A percentile compares a stretch with the other conserved stretches of the same genome.
These are phyloP conservation scores for Cercospora nicotianae DNA, from an alignment of 2,329 filamentous ascomycete genomes.

Conservation along the genomic window DNA sequence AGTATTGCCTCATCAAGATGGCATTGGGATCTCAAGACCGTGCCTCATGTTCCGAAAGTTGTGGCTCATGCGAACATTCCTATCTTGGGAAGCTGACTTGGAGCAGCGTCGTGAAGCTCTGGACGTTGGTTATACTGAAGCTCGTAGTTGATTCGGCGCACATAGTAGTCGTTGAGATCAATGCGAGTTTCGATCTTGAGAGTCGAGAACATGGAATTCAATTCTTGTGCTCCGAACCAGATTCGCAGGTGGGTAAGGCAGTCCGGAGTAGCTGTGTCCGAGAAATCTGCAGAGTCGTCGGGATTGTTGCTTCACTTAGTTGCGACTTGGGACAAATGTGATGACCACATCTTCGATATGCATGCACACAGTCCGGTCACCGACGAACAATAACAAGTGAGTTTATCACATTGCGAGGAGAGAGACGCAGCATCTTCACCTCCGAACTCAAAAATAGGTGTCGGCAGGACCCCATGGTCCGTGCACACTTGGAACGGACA, in stretches of 20 bases:
- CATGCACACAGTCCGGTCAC: neutral
- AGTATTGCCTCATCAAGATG: neutral
- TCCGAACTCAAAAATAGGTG: conserved; percentile 2
- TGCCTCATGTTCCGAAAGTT: neutral
- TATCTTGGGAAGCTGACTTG: neutral
- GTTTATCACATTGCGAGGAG: neutral
- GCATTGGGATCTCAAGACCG: neutral
- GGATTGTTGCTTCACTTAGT: neutral
- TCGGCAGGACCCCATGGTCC: neutral
- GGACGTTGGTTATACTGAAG: neutral
- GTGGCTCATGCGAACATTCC: neutral
- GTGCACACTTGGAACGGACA: conserved; percentile 2
- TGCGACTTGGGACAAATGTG: neutral
- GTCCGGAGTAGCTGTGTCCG: neutral
- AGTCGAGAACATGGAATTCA: neutral
- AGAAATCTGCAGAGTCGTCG: neutral
- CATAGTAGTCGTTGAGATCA: neutral
- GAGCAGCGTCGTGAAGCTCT: neutral
- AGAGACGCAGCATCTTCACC: neutral
- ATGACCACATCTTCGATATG: neutral
- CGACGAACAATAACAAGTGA: neutral
- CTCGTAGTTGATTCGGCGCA: neutral
- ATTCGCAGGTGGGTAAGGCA: neutral
- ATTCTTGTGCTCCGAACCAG: neutral
- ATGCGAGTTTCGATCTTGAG: neutral